phyloP scores from a whole-genome alignment of 768 basidiomycete species.

The Leccinum pellstonianum region DNA sequence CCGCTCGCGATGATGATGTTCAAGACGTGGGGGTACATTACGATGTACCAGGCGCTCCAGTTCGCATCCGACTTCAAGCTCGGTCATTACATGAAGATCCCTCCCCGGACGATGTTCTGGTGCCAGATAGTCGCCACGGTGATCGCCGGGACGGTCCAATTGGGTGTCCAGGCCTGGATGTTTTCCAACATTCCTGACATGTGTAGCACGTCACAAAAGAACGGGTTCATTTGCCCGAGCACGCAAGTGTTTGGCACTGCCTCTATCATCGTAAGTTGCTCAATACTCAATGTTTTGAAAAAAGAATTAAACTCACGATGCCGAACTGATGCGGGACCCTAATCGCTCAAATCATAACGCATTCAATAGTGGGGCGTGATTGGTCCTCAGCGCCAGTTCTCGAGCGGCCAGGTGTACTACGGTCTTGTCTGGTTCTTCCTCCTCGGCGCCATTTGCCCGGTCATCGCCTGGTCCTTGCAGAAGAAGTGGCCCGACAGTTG shows the following conservation, averaged over 20 bases:
- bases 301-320: slow-evolving; percentile 8
- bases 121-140: slow-evolving; percentile 62
- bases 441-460: slow-evolving; percentile 62
- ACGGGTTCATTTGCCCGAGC: slow-evolving; percentile 30
- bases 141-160: slow-evolving; percentile 64
- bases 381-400: slow-evolving; percentile 76
- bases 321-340: background rate
- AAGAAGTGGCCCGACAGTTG: slow-evolving; percentile 65
- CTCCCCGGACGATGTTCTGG: slow-evolving; percentile 66
- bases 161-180: slow-evolving; percentile 65
- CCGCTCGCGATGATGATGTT: slow-evolving; percentile 81
- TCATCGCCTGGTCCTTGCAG: slow-evolving; percentile 51
- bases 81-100: slow-evolving; percentile 72
- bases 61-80: slow-evolving; percentile 77
- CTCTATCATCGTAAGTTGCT: slow-evolving; percentile 45
- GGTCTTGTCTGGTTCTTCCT: slow-evolving; percentile 76
- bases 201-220: slow-evolving; percentile 24
- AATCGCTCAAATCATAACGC: background rate
- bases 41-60: slow-evolving; percentile 62
- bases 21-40: slow-evolving; percentile 69
- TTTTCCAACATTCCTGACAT: slow-evolving; percentile 40
- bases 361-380: slow-evolving; percentile 65
- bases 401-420: slow-evolving; percentile 62
- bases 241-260: slow-evolving; percentile 52
- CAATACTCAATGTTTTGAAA: background rate